Conservation (phyloP, 2,329 filamentous ascomycete species). For the Cadophora sp. region DNA sequence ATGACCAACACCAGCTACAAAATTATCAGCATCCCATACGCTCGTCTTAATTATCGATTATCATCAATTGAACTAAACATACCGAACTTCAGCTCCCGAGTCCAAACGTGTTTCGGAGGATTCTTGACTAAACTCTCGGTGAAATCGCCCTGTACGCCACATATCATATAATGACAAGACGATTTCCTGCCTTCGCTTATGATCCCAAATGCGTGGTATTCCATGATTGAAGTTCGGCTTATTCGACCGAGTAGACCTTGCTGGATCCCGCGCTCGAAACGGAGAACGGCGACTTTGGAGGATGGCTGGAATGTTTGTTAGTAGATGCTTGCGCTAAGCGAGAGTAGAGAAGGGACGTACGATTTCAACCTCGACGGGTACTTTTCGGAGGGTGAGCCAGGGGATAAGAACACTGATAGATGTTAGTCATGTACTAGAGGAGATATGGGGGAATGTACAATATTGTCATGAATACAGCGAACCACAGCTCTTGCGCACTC, state of each 20-base stretch:
- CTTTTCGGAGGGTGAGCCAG: conserved; percentile 50
- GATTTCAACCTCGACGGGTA: conserved; percentile 50
- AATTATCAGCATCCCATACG: conserved; percentile 27
- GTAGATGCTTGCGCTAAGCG: conserved; percentile 13
- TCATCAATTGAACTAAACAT: conserved; percentile 30
- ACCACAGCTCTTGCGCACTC: conserved; percentile 50
- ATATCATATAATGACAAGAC: conserved; percentile 51
- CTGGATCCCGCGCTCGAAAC: conserved; percentile 51
- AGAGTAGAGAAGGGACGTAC: conserved; percentile 37
- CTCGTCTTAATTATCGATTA: background rate
- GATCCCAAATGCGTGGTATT: conserved; percentile 53
- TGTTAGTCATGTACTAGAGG: conserved; percentile 32
- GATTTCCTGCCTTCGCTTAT: conserved; percentile 50
- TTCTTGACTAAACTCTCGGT: conserved; percentile 49
- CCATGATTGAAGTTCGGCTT: conserved; percentile 52
- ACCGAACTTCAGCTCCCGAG: conserved; percentile 51
- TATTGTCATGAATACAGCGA: conserved; percentile 51
- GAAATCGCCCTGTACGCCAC: conserved; percentile 52
- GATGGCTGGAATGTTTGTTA: conserved; percentile 46
- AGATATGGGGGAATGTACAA: conserved; percentile 43
- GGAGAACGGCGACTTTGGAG: conserved; percentile 50
- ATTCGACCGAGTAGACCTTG: conserved; percentile 51
- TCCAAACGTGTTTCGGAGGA: conserved; percentile 51
- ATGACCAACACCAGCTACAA: conserved; percentile 50
- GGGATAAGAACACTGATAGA: conserved; percentile 48